Evolutionary conservation across 139 green algal genomes (phyloP).

Genomic region (Chlamydomonas asymmetrica): DNA sequence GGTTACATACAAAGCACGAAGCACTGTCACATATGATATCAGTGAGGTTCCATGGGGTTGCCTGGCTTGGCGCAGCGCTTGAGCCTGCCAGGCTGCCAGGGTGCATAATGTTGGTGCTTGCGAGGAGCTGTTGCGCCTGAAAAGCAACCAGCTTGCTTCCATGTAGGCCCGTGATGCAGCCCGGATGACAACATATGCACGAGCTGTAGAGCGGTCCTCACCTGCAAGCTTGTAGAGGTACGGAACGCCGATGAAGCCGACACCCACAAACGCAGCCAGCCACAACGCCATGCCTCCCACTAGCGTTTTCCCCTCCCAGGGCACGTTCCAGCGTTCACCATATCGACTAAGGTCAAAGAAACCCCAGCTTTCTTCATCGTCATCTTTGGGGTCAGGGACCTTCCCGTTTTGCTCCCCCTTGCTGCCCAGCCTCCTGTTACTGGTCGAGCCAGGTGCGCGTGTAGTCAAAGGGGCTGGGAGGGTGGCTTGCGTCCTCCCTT

Average conservation of each 20-base stretch:
- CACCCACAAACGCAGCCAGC: constrained; percentile 61
- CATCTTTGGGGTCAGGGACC: no score
- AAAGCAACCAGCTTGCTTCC: background rate
- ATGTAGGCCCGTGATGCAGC: background rate
- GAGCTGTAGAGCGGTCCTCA: constrained; percentile 6
- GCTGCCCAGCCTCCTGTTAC: no score
- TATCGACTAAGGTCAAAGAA: constrained; percentile 60
- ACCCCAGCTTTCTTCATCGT: constrained; percentile 31
- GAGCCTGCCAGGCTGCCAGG: background rate
- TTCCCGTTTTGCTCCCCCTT: background rate
- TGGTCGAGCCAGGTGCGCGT: no score
- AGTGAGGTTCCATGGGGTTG: no score
- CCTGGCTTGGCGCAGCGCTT: background rate
- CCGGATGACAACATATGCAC: background rate
- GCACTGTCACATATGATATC: no score
- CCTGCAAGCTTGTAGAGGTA: constrained; percentile 38
- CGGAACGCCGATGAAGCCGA: constrained; percentile 74
- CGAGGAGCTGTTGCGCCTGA: background rate
- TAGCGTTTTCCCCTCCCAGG: constrained; percentile 64
- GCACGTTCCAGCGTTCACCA: constrained; percentile 60
- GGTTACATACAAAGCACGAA: no score
- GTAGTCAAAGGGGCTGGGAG: no score
- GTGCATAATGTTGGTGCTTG: background rate
- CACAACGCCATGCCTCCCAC: constrained; percentile 69
- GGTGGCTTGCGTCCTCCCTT: no score